Evolutionary conservation across 257 asterid genomes (phyloP), one percentile per base, ranked within the genome.

Genomic region (Fraxinus anomala): DNA sequence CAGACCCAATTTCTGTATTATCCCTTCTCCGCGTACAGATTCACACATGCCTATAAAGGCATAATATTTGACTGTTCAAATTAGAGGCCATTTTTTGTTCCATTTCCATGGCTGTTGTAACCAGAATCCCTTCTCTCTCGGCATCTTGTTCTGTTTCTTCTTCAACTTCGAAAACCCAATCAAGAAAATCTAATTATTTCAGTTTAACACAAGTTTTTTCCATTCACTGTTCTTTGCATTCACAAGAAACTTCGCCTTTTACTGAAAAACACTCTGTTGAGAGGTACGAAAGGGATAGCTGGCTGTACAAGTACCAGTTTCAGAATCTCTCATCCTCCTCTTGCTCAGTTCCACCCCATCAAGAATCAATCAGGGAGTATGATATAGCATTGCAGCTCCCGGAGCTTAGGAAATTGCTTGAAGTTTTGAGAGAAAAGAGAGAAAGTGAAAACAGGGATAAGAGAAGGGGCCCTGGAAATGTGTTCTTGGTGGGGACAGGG

Each of bases 401-500:
- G 2, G 98, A 93, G 81, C 81, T 96, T 70, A 89, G 85, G 91
- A 96, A 89, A 73, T 76, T 96, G 85, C 92, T 95, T 36, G 79
- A 81, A n/a, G 93, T 95, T 70, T 80, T 96, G 91, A 88, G 83
- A 39, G 92, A 88, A 71, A 93, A 92, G 84, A 91, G 99, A 78
- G 83, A 80, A n/a, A 71, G 24, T 56, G 92, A 37, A 51, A 78
- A 77, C 75, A 91, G 87, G 70, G 33, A 21, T 72, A 76, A 73
- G 37, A 77, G 77, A 65, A 83, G 84, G 76, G 91, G 89, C 69
- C 91, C 91, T 19, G 98, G 97, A 19, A 89, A 92, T 83, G 99
- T 96, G 86, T 96, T 87, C 86, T 89, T 96, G 89, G 98, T 96
- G 85, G 99, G 99, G 10, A 89, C 99, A 0, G 99, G 99, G 63